phyloP scores from a whole-genome alignment of 2,329 filamentous ascomycete genomes.

The Sordariomycetes sp. region DNA sequence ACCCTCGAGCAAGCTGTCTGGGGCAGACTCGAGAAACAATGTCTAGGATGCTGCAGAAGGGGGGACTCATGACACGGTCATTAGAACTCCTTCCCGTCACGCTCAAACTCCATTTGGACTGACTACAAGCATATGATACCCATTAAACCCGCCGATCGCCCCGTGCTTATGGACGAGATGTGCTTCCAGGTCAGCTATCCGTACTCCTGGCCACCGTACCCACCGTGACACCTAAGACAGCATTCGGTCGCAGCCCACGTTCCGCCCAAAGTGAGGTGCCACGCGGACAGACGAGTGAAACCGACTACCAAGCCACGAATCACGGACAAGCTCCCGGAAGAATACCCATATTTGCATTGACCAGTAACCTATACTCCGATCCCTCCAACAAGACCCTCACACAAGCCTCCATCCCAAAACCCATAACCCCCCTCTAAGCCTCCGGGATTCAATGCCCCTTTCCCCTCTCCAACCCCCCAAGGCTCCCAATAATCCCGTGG shows the following conservation, averaged over 20 bases:
- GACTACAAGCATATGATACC: background rate
- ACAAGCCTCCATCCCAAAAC: background rate
- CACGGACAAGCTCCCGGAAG: background rate
- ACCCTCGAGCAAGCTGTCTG: too few species aligned
- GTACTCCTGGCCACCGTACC: background rate
- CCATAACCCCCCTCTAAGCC: background rate
- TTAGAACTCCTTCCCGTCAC: too few species aligned
- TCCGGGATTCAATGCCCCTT: background rate
- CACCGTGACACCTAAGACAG: background rate
- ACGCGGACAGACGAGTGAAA: background rate
- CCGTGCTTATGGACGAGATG: background rate
- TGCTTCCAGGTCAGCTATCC: background rate
- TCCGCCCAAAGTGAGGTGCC: background rate
- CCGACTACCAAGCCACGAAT: background rate
- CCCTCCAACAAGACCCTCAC: background rate
- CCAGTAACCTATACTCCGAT: constrained; percentile 21
- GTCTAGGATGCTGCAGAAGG: too few species aligned
- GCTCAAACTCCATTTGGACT: background rate
- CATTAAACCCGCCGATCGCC: background rate
- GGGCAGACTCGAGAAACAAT: too few species aligned
- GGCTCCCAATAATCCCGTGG: background rate
- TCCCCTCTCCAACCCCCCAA: background rate
- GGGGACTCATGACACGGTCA: too few species aligned
- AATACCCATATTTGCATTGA: background rate
- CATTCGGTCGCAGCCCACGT: too few species aligned